Base-by-base conservation (phyloP, 2,329 filamentous ascomycete genomes). In the Niveomyces coronatus region DNA sequence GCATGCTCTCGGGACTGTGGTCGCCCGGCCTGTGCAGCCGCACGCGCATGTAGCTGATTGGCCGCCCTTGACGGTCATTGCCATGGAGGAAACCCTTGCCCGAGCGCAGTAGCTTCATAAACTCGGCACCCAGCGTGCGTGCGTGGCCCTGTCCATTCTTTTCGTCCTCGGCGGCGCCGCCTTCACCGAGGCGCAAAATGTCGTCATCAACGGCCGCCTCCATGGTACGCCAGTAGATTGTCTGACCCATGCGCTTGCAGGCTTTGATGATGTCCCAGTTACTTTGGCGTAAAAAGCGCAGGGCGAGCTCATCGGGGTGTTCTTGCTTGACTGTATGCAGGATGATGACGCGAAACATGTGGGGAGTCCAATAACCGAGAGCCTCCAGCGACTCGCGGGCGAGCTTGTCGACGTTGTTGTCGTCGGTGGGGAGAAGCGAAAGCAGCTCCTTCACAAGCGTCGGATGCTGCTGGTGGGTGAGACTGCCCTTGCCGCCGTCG, bases 321-420 rank as follows among this genome's bases (percentile, higher is more conserved):
- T 95, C 88, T 51, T 87, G 80, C 64, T 94, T 94, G 43, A 86
- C 74, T 83, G 94, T 89, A 47, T 65, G 73, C 86, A 86, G 94
- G 54, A 94, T 82, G 0, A 85, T 79, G 10, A 68, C 66, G 38
- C 85, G 74, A 46, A 94, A 71, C 39, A 80, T 71, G 48, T 88
- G 83, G 2, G 86, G 83, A 1, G 77, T 70, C 51, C 79, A 71
- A 44, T 73, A 82, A 33, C 80, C 77, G 6, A 94, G 61, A 1
- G 85, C 83, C 26, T 86, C 75, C 50, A 84, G 74, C 60, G 85
- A 93, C 30, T 84, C 76, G 59, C 85, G 86, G 30, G 74, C 81
- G 58, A 87, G 82, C 31, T 85, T 85, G 56, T 89, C 86, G 63
- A 94, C 93, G 64, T 94, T 87, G 44, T 91, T 80, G 10, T 63